These are phyloP conservation scores for Solanum chilense DNA, from an alignment of 257 asterid species.

Conservation along the genomic window DNA sequence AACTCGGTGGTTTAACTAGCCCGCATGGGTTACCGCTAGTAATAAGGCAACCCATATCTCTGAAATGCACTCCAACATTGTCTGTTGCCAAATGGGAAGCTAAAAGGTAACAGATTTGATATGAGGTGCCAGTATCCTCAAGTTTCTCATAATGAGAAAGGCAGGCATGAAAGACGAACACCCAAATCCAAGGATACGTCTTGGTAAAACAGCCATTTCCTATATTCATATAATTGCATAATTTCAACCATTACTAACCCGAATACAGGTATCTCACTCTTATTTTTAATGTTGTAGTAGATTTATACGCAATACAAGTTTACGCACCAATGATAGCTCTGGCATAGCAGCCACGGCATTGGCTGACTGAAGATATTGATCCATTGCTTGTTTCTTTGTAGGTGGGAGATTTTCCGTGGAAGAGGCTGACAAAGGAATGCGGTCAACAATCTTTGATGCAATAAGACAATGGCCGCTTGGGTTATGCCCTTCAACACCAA, in stretches of 20 bases:
- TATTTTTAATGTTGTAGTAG: background rate
- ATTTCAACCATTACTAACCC: background rate
- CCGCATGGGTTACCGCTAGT: background rate
- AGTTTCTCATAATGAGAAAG: background rate
- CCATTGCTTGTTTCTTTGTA: conserved; percentile 57
- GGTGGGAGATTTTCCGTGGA: conserved; percentile 40
- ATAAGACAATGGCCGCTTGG: conserved; percentile 96
- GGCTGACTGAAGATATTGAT: conserved; percentile 28
- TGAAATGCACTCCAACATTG: background rate
- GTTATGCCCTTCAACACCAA: conserved; percentile 88
- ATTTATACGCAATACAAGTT: conserved; percentile 1
- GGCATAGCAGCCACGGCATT: conserved; percentile 23
- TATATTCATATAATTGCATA: background rate
- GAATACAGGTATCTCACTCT: background rate
- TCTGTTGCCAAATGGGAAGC: background rate
- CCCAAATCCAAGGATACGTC: background rate
- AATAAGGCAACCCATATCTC: background rate
- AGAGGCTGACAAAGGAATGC: conserved; percentile 40
- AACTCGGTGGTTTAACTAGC: background rate
- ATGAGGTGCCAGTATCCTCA: background rate
- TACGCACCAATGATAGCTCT: conserved; percentile 71
- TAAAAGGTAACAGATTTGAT: background rate
- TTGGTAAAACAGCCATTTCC: background rate
- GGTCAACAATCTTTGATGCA: conserved; percentile 72
- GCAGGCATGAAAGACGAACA: background rate